Conservation (phyloP, 2,329 filamentous ascomycete species). For the Epichloe hybrida region DNA sequence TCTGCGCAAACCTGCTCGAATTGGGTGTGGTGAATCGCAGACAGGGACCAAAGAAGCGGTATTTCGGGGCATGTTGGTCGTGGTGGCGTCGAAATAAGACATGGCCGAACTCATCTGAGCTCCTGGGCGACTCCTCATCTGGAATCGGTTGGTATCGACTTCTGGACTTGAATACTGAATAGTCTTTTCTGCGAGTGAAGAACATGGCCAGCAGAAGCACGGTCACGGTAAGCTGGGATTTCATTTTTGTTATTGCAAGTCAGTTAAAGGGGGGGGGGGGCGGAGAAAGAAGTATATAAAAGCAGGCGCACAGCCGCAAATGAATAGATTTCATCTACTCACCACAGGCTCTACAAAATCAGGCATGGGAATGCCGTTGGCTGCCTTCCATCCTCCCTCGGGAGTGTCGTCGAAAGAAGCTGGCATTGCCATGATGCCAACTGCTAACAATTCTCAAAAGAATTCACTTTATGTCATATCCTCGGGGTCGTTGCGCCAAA, state of each 20-base stretch:
- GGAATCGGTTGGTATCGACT: conserved; percentile 12
- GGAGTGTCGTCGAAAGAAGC: conserved; percentile 7
- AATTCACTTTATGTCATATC: background rate
- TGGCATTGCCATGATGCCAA: background rate
- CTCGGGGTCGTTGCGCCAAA: background rate
- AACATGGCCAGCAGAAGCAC: conserved; percentile 25
- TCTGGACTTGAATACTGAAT: conserved; percentile 16
- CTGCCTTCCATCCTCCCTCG: conserved; percentile 13
- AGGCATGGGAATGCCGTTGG: conserved; percentile 16
- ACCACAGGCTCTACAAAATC: conserved; percentile 22
- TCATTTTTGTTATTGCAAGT: background rate
- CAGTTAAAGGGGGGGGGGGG: background rate
- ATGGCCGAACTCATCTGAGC: conserved; percentile 11
- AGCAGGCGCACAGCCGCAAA: too few species aligned
- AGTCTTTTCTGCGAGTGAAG: conserved; percentile 22
- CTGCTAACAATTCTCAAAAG: background rate
- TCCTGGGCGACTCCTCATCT: conserved; percentile 13
- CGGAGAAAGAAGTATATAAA: too few species aligned
- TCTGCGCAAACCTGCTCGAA: conserved; percentile 44
- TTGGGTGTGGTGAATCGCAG: conserved; percentile 41
- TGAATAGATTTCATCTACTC: conserved; percentile 5
- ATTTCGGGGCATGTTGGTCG: conserved; percentile 8
- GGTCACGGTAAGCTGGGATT: conserved; percentile 20
- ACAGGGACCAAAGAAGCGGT: conserved; percentile 7
- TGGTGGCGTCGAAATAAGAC: conserved; percentile 3